Base-by-base conservation (phyloP, 2,329 filamentous ascomycete species). In the Aspergillus sojae region DNA sequence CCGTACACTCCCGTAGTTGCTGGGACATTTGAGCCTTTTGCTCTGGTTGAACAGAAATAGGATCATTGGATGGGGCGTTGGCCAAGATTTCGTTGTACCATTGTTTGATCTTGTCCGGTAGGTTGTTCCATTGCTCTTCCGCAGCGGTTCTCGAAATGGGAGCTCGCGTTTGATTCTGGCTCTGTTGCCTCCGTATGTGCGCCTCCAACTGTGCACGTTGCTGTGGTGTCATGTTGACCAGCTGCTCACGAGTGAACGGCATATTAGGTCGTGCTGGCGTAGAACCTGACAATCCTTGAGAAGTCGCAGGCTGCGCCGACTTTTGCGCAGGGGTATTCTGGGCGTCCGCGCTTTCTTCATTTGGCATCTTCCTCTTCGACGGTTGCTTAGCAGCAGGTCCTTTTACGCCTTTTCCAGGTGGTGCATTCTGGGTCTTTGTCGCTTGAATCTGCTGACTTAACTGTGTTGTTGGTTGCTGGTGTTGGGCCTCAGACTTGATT, bases 341-440 rank as follows among this genome's bases (percentile, higher is more conserved):
- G 36, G 76, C 69, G 61, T 83, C 82, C 41, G 78, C 70, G n/a
- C 77, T 71, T 68, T 85, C 83, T 67, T 85, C 82, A 60, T 75
- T 77, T 60, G 71, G 77, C 4, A 78, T 70, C 63, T 83, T 79
- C 65, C 84, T 83, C 62, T 78, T 80, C 16, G 76, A 67, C n/a
- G 72, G 62, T 59, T 74, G 72, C 66, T 77, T 77, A 43, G 70
- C 58, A 57, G 72, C 48, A 53, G 75, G 46, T 14, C 63, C 68
- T 61, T 72, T 77, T 14, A 67, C 64, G 16, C 63, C 67, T 65
- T 77, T 78, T 4, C 64, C 63, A 28, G 71, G 30, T 12, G 67
- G 60, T 63, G 67, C 67, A 46, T 70, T 48, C 53, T 78, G 77
- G n/a, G 69, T 61, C 62, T 75, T 78, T 58, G 66, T 66, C 43